Conservation (phyloP, 2,329 filamentous ascomycete species). For the Colletotrichum lini region DNA sequence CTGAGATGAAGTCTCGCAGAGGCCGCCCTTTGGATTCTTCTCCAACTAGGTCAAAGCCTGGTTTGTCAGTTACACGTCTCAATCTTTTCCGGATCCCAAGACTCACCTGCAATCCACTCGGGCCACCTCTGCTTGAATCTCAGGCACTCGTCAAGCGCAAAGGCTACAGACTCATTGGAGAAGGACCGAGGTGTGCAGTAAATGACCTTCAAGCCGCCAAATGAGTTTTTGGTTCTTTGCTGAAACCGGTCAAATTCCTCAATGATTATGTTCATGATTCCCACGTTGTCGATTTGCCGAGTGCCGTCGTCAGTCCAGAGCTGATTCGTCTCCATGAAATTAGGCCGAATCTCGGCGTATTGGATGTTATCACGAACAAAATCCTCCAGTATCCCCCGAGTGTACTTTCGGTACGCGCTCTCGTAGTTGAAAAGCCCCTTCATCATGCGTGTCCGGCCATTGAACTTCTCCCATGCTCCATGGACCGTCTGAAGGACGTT, state of each 20-base stretch:
- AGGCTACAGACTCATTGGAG: conserved; percentile 59
- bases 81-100: too few relatives aligned
- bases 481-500: conserved; percentile 62
- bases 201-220: conserved; percentile 78
- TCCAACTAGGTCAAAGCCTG: conserved; percentile 79
- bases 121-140: conserved; percentile 70
- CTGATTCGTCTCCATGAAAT: conserved; percentile 75
- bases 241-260: conserved; percentile 67
- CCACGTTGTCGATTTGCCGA: conserved; percentile 65
- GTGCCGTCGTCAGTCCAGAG: conserved; percentile 72
- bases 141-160: conserved; percentile 73
- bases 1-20: conserved; percentile 66
- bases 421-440: conserved; percentile 80
- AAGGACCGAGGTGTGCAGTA: conserved; percentile 80
- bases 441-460: conserved; percentile 78
- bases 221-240: conserved; percentile 56
- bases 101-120: conserved; percentile 74
- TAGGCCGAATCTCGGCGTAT: conserved; percentile 80
- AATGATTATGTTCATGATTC: conserved; percentile 73
- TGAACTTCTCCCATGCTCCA: conserved; percentile 75
- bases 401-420: conserved; percentile 73
- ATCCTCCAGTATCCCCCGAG: conserved; percentile 69
- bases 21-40: conserved; percentile 75
- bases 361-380: conserved; percentile 77
- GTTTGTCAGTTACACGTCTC: conserved; percentile 7